Evolutionary conservation across 2,329 filamentous ascomycete genomes (phyloP).

Genomic region (Aureobasidium musti): DNA sequence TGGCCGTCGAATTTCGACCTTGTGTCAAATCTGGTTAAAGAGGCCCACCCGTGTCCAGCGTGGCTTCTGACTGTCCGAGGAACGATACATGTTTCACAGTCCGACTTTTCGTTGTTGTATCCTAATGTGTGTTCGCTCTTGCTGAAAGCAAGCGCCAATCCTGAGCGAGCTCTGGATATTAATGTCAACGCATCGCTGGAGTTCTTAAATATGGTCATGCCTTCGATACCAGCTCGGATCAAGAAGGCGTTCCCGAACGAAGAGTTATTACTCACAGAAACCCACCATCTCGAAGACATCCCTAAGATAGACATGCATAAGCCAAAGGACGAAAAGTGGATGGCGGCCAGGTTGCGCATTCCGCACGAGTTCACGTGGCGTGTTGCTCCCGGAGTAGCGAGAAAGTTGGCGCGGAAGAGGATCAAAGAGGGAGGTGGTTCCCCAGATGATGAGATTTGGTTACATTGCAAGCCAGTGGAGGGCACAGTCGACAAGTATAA

Average conservation of each 20-base stretch:
- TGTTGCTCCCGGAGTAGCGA: conserved; percentile 49
- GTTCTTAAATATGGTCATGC: conserved; percentile 60
- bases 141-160: conserved; percentile 65
- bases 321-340: conserved; percentile 59
- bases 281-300: conserved; percentile 48
- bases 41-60: conserved; percentile 53
- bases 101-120: conserved; percentile 67
- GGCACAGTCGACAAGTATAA: conserved; percentile 1
- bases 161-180: conserved; percentile 62
- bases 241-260: conserved; percentile 58
- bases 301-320: conserved; percentile 52
- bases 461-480: conserved; percentile 50
- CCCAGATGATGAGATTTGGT: conserved; percentile 55
- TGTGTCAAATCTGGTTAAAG: conserved; percentile 58
- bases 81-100: conserved; percentile 66
- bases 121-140: conserved; percentile 59
- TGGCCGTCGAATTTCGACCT: conserved; percentile 65
- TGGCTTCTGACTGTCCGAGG: conserved; percentile 56
- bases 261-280: conserved; percentile 47
- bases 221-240: conserved; percentile 51
- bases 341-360: conserved; percentile 59
- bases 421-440: conserved; percentile 46
- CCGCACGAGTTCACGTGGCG: conserved; percentile 59
- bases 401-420: conserved; percentile 43
- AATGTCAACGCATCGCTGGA: conserved; percentile 65